Conservation (phyloP, 345 rosid species). For the Cardamine chenopodiifolia region DNA sequence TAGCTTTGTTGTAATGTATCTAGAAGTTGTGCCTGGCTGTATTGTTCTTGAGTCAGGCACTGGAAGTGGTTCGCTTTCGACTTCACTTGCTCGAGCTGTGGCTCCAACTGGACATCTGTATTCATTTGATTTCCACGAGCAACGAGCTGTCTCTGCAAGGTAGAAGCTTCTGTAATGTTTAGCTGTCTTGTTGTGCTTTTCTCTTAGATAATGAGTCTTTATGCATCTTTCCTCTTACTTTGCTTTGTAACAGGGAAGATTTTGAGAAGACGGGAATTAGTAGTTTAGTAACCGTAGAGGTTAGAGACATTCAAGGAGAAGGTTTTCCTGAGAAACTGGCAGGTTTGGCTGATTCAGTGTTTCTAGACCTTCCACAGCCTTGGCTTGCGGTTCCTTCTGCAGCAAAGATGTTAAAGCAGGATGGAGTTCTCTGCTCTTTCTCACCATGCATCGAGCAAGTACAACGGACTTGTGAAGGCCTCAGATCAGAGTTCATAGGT, state of each 20-base stretch:
- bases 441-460: constrained; percentile 98
- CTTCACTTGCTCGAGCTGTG: constrained; percentile 86
- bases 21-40: constrained; percentile 91
- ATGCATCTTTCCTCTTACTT: constrained; percentile 1
- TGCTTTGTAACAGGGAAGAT: constrained; percentile 63
- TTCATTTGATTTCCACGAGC: constrained; percentile 93
- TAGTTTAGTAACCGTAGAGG: constrained; percentile 74
- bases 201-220: neutral
- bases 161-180: constrained; percentile 33
- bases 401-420: constrained; percentile 79
- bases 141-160: constrained; percentile 93
- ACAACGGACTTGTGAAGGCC: constrained; percentile 83
- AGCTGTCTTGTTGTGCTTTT: neutral
- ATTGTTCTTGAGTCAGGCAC: constrained; percentile 92
- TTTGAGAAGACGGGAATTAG: constrained; percentile 76
- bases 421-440: constrained; percentile 83
- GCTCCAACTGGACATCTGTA: constrained; percentile 93
- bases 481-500: constrained; percentile 74
- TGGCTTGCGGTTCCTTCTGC: constrained; percentile 84
- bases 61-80: constrained; percentile 89
- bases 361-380: constrained; percentile 88
- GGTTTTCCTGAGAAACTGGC: constrained; percentile 79
- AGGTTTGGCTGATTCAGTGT: constrained; percentile 69
- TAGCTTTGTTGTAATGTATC: constrained; percentile 72
- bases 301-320: constrained; percentile 87